Evolutionary conservation across 306 rosid species (phyloP), one percentile per base, ranked within the genome.

Genomic region (Vicia faba): DNA sequence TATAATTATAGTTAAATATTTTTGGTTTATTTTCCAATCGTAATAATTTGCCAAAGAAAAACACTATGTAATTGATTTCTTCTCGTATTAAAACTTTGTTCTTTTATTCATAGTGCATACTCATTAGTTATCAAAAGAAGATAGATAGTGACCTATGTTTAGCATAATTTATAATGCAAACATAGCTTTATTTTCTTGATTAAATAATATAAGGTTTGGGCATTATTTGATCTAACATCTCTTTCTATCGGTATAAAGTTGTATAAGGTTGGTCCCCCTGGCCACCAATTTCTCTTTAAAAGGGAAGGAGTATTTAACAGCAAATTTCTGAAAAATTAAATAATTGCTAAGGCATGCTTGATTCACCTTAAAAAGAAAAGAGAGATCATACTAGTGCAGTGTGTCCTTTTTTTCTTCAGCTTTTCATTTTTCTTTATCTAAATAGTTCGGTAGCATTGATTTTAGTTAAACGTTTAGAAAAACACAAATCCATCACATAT

Each of bases 221-320:
- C 72, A 83, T 79, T 81, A 83, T 83, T 83, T 76, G 69, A 28
- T 64, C 69, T 61, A 26, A 11, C 41, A 57, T 54, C 56, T 64
- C 48, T 64, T 45, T 68, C 73, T 10, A 20, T 38, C 10, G 12
- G 46, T 48, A 19, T 63, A 40, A 55, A 41, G 59, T 20, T 51
- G 59, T 53, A 11, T 38, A 33, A 7, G 58, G 1, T 68, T 74
- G 83, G 84, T 57, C 83, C 85, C 84, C 61, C 31, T 69, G 70
- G 2, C 19, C n/a, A 44, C 16, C 50, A 44, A n/a, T 44, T 44
- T 70, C 40, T 69, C 61, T 54, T 70, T 12, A 43, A 73, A 74
- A 75, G 39, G 60, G 51, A 51, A n/a, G 59, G 20, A 40, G 20
- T 55, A 65, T 28, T 75, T 75, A 51, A 78, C 58, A 12, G 35